Evolutionary conservation across 1,139 yeast species (phyloP).

Genomic region (Yamadazyma triangularis): DNA sequence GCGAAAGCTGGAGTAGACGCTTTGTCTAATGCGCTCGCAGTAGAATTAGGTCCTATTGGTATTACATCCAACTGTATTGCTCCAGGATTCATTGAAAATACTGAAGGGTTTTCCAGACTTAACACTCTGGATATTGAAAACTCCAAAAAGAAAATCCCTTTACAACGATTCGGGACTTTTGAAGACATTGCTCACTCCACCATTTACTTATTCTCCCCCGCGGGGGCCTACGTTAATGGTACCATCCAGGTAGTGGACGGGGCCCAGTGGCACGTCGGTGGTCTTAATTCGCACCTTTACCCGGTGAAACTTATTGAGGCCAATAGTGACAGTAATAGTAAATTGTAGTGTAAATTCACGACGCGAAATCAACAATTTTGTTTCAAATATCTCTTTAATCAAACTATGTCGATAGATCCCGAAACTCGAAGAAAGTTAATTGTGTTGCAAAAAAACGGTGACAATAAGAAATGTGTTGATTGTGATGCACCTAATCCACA

Average conservation of each 20-base stretch:
- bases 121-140: slow-evolving; percentile 14
- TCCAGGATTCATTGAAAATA: slow-evolving; percentile 79
- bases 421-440: slow-evolving; percentile 81
- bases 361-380: background rate
- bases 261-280: slow-evolving; percentile 76
- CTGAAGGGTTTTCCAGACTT: slow-evolving; percentile 73
- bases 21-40: slow-evolving; percentile 73
- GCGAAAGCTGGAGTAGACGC: slow-evolving; percentile 96
- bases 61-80: slow-evolving; percentile 78
- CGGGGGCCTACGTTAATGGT: slow-evolving; percentile 73
- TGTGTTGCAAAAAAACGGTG: slow-evolving; percentile 74
- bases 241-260: slow-evolving; percentile 81
- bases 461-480: slow-evolving; percentile 87
- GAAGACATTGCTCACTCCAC: slow-evolving; percentile 85
- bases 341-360: slow-evolving; percentile 8
- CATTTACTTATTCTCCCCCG: slow-evolving; percentile 71
- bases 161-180: slow-evolving; percentile 69
- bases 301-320: slow-evolving; percentile 26
- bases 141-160: slow-evolving; percentile 46
- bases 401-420: slow-evolving; percentile 75
- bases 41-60: slow-evolving; percentile 86
- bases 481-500: slow-evolving; percentile 96
- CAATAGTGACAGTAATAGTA: slow-evolving; percentile 11
- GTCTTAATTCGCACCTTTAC: slow-evolving; percentile 21
- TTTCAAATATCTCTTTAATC: background rate